A percentile compares a stretch with the other conserved stretches of the same genome.
phyloP scores from a whole-genome alignment of 2,329 filamentous ascomycete genomes.

The Aspergillus brunneoviolaceus region DNA sequence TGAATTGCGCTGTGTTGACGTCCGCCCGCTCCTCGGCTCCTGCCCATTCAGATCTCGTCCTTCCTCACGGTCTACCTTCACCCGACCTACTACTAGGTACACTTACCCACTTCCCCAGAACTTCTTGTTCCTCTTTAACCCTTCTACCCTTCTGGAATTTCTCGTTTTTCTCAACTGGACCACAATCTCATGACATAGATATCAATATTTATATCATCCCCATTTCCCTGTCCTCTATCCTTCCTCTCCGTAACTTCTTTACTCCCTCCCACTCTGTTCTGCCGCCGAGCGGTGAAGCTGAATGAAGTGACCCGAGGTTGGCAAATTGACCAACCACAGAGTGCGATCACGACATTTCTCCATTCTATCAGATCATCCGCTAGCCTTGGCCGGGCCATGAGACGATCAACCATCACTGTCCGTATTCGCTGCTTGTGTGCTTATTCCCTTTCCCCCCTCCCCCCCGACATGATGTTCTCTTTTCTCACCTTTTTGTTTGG shows the following conservation, averaged over 20 bases:
- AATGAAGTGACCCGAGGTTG: conserved; percentile 9
- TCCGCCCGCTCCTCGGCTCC: not conserved
- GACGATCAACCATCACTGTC: conserved; percentile 20
- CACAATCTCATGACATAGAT: not conserved
- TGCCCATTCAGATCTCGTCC: not conserved
- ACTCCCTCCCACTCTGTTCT: not conserved
- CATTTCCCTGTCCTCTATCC: not conserved
- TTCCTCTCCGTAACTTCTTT: too few species aligned
- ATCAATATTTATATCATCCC: not conserved
- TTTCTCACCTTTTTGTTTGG: conserved; percentile 10
- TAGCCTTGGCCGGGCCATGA: conserved; percentile 25
- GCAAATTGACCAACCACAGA: conserved; percentile 29
- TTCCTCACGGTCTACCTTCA: not conserved
- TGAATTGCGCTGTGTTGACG: conserved; percentile 1
- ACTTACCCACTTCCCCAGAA: not conserved
- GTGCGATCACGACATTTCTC: conserved; percentile 46
- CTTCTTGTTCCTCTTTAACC: not conserved
- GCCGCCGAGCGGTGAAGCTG: conserved; percentile 23
- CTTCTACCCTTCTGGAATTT: not conserved
- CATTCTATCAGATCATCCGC: conserved; percentile 44
- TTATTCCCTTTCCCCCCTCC: not conserved
- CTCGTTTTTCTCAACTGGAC: not conserved
- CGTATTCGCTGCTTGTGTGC: conserved; percentile 5
- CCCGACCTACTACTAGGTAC: not conserved
- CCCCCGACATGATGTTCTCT: conserved; percentile 7